Evolutionary conservation across 78 protist species (phyloP), one percentile per base, ranked within the genome.

Genomic region (Planoprotostelium fungivorum): DNA sequence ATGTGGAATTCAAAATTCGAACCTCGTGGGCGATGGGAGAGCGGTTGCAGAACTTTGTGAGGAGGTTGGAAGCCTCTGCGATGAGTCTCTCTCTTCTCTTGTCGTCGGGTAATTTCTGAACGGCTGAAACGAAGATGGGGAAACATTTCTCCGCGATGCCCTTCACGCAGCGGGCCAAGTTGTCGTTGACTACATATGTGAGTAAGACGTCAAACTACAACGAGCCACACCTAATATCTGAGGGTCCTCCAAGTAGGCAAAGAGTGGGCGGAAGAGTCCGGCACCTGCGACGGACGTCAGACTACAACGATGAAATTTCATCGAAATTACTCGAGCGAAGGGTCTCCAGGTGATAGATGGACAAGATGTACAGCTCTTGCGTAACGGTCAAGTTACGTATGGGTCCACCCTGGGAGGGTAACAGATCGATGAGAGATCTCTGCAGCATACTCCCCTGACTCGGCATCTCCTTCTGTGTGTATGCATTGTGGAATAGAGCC

Each of bases 161-260:
- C 16, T 51, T 51, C 73, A 51, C 73, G 16, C 73, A 51, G 5
- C 16, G 5, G 73, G 16, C 73, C 31, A 51, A 16, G 73, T 51
- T 51, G 16, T 51, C 73, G 31, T 51, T n/a, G n/a, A n/a, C n/a
- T n/a, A n/a, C n/a, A n/a, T 25, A 85, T 16, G 31, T 16, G 83
- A 51, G 83, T 9, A 51, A 9, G 16, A 16, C 9, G 83, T 51
- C 83, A 16, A 9, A 51, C 83, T 16, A 51, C 16, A 9, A 9
- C 31, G 16, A 9, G 16, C 9, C 9, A 16, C 73, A 51, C 31
- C 16, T 5, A 51, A 25, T 25, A 51, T 51, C 73, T 51, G 73
- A 25, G 73, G 96, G 39, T 94, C 96, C 51, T 90, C 91, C 10
- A 94, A 36, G 85, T 94, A 94, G 25, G 91, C 35, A 37, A 94